Conservation (phyloP, 2,329 filamentous ascomycete species). For the Trichoderma koningii region DNA sequence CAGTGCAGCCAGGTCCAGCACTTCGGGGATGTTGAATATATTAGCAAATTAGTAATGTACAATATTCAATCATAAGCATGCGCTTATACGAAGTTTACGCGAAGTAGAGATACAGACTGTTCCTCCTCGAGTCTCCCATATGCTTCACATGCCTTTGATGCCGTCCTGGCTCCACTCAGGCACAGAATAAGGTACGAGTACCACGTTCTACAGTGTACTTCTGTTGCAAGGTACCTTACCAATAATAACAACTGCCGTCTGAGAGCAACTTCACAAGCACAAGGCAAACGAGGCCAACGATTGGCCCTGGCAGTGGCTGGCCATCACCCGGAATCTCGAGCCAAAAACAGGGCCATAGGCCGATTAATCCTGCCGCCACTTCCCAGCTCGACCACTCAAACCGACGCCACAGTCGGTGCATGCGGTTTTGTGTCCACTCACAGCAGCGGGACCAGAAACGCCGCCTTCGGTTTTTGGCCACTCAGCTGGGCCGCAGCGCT, state of each 20-base stretch:
- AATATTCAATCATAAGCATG: too few species aligned
- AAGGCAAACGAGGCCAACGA: not conserved
- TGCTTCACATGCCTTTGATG: too few species aligned
- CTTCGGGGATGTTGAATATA: conserved; percentile 13
- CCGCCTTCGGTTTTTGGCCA: conserved; percentile 26
- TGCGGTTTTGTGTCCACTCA: conserved; percentile 3
- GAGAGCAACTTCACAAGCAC: not conserved
- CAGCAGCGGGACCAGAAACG: conserved; percentile 8
- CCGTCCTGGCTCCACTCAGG: too few species aligned
- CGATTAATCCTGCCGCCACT: conserved; percentile 18
- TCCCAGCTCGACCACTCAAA: not conserved
- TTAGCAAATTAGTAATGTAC: not conserved
- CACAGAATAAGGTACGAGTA: too few species aligned
- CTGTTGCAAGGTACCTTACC: too few species aligned
- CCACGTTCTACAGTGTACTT: too few species aligned
- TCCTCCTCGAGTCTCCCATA: too few species aligned
- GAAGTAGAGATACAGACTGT: too few species aligned
- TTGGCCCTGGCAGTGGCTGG: not conserved
- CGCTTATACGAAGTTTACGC: too few species aligned
- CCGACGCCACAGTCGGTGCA: too few species aligned
- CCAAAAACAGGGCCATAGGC: conserved; percentile 15
- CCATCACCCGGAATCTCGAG: not conserved
- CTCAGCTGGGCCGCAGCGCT: conserved; percentile 23
- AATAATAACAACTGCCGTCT: too few species aligned
- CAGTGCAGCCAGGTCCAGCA: conserved; percentile 18